Evolutionary conservation across 441 rosid species (phyloP), one percentile per base, ranked within the genome.

Genomic region (Croton laevigatus): DNA sequence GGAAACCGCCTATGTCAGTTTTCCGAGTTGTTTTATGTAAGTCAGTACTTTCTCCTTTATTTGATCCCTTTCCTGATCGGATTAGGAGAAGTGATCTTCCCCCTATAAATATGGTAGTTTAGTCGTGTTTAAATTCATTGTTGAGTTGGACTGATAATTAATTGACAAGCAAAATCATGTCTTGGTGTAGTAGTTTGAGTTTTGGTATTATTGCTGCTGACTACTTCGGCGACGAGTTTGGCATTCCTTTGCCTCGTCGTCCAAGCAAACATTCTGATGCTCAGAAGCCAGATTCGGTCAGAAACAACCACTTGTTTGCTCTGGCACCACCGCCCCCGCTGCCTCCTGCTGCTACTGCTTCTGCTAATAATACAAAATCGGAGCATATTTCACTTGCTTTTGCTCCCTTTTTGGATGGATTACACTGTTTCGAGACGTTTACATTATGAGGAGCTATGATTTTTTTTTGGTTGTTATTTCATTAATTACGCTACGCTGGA

Each of bases 331-430:
- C 32, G 32, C 32, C 32, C 32, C 32, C 32, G 32, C 32, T 2
- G 32, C 1, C 32, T 27, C 32, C 32, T 27, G 32, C 32, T 27
- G 20, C 58, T 53, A 19, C 12, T 46, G 14, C 51, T 46, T 38
- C 42, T 38, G 3, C 42, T 40, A 40, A 9, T 40, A 40, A 40
- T 40, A 7, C 7, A 5, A 49, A 49, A 17, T 49, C n/a, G 55
- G 54, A 46, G 55, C 68, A 1, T 46, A n/a, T 49, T 46, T 8
- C 45, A 0, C 32, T 58, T 32, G 69, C 23, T 17, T 32, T 34
- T 8, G 69, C 66, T 1, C 38, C 68, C 57, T 65, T 23, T 5
- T 48, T 65, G 7, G 68, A 65, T 27, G 57, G 68, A n/a, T 32
- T 65, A 14, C 38, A 65, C 68, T 27, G 40, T 9, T 49, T 65